A percentile compares a stretch with the other conserved stretches of the same genome.
phyloP scores from a whole-genome alignment of 768 basidiomycete species.

The Gloeostereum incarnatum region DNA sequence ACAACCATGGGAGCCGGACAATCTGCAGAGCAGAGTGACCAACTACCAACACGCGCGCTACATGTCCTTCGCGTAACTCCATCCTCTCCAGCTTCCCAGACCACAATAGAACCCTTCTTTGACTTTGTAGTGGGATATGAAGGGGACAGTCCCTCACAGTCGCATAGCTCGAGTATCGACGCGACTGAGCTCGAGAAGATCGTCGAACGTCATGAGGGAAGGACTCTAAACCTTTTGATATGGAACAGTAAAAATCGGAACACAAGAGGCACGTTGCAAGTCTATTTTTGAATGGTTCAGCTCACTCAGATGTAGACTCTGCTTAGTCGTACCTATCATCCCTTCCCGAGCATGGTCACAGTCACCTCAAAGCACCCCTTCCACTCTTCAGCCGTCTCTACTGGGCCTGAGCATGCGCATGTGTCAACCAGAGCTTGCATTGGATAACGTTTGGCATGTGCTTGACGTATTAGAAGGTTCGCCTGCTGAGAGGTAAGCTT shows the following conservation, averaged over 20 bases:
- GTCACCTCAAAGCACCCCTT: constrained; percentile 25
- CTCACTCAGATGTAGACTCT: neutral
- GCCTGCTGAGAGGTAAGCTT: constrained; percentile 95
- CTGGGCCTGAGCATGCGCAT: constrained; percentile 90
- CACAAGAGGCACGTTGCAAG: constrained; percentile 48
- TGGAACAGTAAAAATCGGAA: constrained; percentile 78
- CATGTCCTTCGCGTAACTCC: constrained; percentile 90
- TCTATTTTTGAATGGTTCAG: neutral
- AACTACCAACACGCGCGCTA: constrained; percentile 53
- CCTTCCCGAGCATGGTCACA: constrained; percentile 83
- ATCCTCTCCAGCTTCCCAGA: constrained; percentile 79
- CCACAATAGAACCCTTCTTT: constrained; percentile 86
- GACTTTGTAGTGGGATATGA: constrained; percentile 94
- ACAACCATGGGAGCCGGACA: constrained; percentile 63
- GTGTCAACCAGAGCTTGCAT: constrained; percentile 81
- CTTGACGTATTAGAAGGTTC: constrained; percentile 94
- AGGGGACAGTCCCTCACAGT: constrained; percentile 44
- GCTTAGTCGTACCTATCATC: constrained; percentile 67
- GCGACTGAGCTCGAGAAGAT: constrained; percentile 67
- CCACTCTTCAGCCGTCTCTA: constrained; percentile 69
- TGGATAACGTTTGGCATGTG: constrained; percentile 97
- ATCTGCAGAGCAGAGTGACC: constrained; percentile 45
- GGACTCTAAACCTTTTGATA: constrained; percentile 58
- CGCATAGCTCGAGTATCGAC: constrained; percentile 50
- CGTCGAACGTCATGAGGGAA: constrained; percentile 75